These are phyloP conservation scores for Gnetum montanum DNA, from an alignment of 75 land plant species.

Conservation along the genomic window DNA sequence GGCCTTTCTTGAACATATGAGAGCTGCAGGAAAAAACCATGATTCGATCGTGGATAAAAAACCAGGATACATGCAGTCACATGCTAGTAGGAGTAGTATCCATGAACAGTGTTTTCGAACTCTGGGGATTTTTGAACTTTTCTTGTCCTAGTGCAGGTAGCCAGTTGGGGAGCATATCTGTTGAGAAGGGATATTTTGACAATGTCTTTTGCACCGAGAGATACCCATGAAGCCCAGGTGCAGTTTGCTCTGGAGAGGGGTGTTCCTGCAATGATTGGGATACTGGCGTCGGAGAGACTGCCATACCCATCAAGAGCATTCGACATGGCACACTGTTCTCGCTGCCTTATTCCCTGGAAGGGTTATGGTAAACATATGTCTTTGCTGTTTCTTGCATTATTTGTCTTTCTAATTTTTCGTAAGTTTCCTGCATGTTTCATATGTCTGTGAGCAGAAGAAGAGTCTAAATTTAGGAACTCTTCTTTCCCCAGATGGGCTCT, in stretches of 20 bases:
- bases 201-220: slow-evolving; percentile 71
- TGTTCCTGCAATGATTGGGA: slow-evolving; percentile 67
- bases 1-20: neutral
- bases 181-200: slow-evolving; percentile 43
- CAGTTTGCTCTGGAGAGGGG: slow-evolving; percentile 70
- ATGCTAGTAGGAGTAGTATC: too few relatives aligned
- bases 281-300: slow-evolving; percentile 36
- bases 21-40: too few relatives aligned
- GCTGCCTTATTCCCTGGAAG: slow-evolving; percentile 55
- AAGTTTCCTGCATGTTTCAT: slow-evolving; percentile 1
- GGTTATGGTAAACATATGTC: slow-evolving; percentile 27
- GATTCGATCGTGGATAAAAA: too few relatives aligned
- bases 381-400: neutral
- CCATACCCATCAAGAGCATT: slow-evolving; percentile 60
- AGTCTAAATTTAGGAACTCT: too few relatives aligned
- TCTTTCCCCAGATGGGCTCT: slow-evolving; percentile 51
- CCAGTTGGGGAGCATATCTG: slow-evolving; percentile 75
- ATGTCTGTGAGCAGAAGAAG: too few relatives aligned
- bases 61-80: too few relatives aligned
- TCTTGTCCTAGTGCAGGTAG: too few relatives aligned
- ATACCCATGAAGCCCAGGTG: slow-evolving; percentile 62
- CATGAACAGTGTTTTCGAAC: too few relatives aligned
- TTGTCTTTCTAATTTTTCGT: neutral
- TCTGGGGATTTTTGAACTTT: too few relatives aligned
- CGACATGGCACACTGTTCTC: slow-evolving; percentile 65